Evolutionary conservation across 2,329 filamentous ascomycete genomes (phyloP), one percentile per base, ranked within the genome.

Genomic region (Claviceps africana): DNA sequence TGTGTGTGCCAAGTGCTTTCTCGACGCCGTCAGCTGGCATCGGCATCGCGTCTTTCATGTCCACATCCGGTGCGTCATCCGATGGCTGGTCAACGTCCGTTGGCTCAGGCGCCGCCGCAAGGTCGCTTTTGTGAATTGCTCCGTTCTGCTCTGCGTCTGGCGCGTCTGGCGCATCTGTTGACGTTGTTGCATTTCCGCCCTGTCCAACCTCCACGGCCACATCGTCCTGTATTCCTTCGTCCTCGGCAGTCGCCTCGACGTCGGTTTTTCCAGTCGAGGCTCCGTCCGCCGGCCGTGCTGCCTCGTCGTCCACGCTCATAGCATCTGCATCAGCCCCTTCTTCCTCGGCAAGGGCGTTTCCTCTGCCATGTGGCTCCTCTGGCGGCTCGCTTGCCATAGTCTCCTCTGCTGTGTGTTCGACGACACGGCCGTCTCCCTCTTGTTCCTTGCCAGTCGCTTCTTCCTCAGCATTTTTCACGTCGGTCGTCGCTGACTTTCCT

Each of bases 41-140:
- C 19, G 35, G 35, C 42, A 48, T 15, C n/a, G 30, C 28, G 15
- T 53, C 55, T n/a, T 39, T 35, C 56, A 56, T 56, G 19, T 57
- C 54, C 5, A 40, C 46, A 40, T 50, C 56, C 5, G 39, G 22
- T 28, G 21, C 30, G 13, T 50, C 43, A 11, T 40, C 15, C 4
- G 30, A 5, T 4, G 19, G 17, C 35, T 44, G 42, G n/a, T 22
- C 30, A 21, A 22, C 11, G 19, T 48, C 44, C 31, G 37, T 48
- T 48, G 33, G 42, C 33, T 42, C 40, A 30, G 42, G 19, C 9
- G 22, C 11, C 25, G 15, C 37, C 25, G 10, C 37, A 8, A 33
- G 11, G 15, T 19, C 35, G 19, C 17, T 51, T 2, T 10, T 9
- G 15, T 25, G 10, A 28, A 17, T 1, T 6, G 47, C 17, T 40